Evolutionary conservation across 1,284 basidiomycete genomes (phyloP).

Genomic region (Agroathelia rolfsii): DNA sequence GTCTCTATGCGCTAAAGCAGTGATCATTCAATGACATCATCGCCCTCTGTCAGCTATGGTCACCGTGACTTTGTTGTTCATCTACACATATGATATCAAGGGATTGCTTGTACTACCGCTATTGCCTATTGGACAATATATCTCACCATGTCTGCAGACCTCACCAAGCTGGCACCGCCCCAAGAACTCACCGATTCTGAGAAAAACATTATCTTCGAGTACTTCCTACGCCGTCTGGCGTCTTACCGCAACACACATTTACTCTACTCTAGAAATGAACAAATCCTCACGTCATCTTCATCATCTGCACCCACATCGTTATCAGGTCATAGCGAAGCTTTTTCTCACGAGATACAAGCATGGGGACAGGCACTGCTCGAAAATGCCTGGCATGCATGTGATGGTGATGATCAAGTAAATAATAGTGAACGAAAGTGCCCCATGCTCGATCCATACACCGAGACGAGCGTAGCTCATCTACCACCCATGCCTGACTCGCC

Average conservation of each 20-base stretch:
- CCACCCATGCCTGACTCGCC: constrained; percentile 28
- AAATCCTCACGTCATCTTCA: constrained; percentile 18
- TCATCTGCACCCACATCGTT: too few species aligned
- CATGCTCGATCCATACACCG: constrained; percentile 27
- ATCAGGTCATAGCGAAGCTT: constrained; percentile 24
- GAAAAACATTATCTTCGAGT: constrained; percentile 30
- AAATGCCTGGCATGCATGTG: constrained; percentile 38
- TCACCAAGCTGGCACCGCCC: constrained; percentile 31
- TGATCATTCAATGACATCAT: too few species aligned
- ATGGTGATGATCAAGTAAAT: too few species aligned
- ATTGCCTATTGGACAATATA: too few species aligned
- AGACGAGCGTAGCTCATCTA: constrained; percentile 36
- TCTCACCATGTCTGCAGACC: constrained; percentile 15
- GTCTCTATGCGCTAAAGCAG: too few species aligned
- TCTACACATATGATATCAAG: too few species aligned
- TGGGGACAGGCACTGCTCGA: constrained; percentile 39
- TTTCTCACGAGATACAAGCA: constrained; percentile 26
- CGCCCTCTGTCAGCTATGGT: too few species aligned
- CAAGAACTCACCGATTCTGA: constrained; percentile 28
- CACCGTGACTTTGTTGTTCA: too few species aligned
- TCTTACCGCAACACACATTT: constrained; percentile 34
- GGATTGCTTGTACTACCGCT: too few species aligned
- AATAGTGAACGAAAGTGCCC: constrained; percentile 27
- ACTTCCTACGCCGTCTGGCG: constrained; percentile 36
- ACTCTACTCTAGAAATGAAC: constrained; percentile 31